Base-by-base conservation (phyloP, 2,329 filamentous ascomycete species). In the Claviceps pusilla region DNA sequence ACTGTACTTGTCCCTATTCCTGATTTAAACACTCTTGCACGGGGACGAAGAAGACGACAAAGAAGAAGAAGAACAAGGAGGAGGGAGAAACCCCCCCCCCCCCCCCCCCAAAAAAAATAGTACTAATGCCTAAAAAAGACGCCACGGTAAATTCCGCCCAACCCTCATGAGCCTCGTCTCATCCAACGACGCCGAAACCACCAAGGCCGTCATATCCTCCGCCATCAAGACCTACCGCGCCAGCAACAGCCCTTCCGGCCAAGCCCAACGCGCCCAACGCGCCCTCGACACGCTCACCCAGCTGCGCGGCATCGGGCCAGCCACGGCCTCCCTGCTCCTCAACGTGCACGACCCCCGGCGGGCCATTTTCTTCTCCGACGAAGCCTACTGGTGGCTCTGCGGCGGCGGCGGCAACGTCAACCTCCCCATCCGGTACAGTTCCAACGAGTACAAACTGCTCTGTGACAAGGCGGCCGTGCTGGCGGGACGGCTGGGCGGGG, bases 291-390 rank as follows among this genome's bases (percentile, higher is more conserved):
- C 69, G 1, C 71, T 90, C 11, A 74, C 73, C 1, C 73, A 73
- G 54, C 71, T 93, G n/a, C 83, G 75, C 58, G 87, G 87, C 39
- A 80, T 94, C 57, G 87, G 87, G 0, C 86, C 87, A 1, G 87
- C 87, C 7, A 91, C 87, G 0, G 87, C 86, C 0, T 87, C 85
- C 1, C 76, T 93, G 37, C 69, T 91, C 1, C 74, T 93, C 3
- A 78, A 83, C 4, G 78, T 85, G 4, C 77, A 82, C 58, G 76
- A 82, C 56, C 76, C 83, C 0, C 66, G 72, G 0, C 68, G 69
- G 12, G 73, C 83, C 50, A 76, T 86, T 1, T 91, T 91, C 73
- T 91, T 91, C 68, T 86, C 83, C 2, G 88, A 94, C 63, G 87
- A 93, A 67, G 75, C 83, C 3, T 91, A 83, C 63, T 77, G 82